Evolutionary conservation across 371 early-diverging fungal genomes (phyloP).

Genomic region (Actinomortierella ambigua): DNA sequence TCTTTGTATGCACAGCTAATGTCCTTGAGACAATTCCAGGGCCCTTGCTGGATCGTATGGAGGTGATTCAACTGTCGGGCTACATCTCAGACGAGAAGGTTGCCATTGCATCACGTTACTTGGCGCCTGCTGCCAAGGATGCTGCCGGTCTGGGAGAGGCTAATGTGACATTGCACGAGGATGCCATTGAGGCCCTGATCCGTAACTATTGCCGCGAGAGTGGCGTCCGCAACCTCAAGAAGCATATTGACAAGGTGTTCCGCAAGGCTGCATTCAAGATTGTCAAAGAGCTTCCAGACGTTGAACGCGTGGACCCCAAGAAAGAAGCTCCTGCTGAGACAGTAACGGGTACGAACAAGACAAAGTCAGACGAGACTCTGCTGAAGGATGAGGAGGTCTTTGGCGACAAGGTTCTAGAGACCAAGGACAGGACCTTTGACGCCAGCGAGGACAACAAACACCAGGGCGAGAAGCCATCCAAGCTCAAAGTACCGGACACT

Average conservation of each 20-base stretch:
- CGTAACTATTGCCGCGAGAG: constrained; percentile 94
- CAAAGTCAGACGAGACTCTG: constrained; percentile 25
- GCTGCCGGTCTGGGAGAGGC: constrained; percentile 80
- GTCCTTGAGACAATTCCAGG: constrained; percentile 94
- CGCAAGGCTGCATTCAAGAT: constrained; percentile 95
- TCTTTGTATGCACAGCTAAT: constrained; percentile 98
- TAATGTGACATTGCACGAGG: constrained; percentile 72
- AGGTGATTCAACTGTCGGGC: constrained; percentile 93
- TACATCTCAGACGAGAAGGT: constrained; percentile 97
- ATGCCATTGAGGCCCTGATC: constrained; percentile 85
- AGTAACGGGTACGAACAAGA: constrained; percentile 28
- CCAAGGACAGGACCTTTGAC: constrained; percentile 11
- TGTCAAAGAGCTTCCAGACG: constrained; percentile 66
- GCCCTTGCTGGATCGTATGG: constrained; percentile 97
- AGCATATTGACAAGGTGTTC: constrained; percentile 96
- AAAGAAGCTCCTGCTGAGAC: constrained; percentile 6
- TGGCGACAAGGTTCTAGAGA: constrained; percentile 7
- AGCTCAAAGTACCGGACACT: constrained; percentile 57
- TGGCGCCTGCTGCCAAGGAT: constrained; percentile 83
- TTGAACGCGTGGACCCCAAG: constrained; percentile 36
- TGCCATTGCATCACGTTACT: constrained; percentile 90
- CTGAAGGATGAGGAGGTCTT: constrained; percentile 24
- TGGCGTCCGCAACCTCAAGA: constrained; percentile 96
- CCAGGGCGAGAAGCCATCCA: constrained; percentile 4
- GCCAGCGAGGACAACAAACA: not conserved